phyloP scores from a whole-genome alignment of 176 grass and related monocot genomes.

The Cenchrus americanus region DNA sequence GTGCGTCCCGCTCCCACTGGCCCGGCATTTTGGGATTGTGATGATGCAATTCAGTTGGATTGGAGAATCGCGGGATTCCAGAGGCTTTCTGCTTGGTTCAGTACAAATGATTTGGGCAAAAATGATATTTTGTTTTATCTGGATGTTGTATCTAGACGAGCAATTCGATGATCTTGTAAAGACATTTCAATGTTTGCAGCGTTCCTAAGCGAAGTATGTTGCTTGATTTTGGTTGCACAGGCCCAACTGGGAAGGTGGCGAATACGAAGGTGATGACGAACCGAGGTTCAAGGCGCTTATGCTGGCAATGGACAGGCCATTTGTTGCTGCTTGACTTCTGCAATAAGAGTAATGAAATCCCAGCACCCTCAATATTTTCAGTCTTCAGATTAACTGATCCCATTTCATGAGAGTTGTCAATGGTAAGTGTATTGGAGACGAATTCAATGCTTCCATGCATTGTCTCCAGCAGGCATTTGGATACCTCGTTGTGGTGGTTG shows the following conservation, averaged over 20 bases:
- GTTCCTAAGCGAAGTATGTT: background rate
- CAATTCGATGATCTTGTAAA: background rate
- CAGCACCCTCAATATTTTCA: slow-evolving; percentile 54
- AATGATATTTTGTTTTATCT: background rate
- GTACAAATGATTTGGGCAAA: background rate
- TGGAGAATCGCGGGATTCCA: background rate
- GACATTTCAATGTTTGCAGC: background rate
- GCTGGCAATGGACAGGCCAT: slow-evolving; percentile 77
- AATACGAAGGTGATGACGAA: slow-evolving; percentile 83
- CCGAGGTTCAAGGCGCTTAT: slow-evolving; percentile 63
- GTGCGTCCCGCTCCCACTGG: slow-evolving; percentile 36
- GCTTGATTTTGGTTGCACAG: slow-evolving; percentile 39
- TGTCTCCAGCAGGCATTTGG: background rate
- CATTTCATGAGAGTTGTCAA: slow-evolving; percentile 52
- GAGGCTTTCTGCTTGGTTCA: background rate
- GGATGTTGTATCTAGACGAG: background rate
- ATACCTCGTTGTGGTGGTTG: slow-evolving; percentile 13
- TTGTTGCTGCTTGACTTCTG: slow-evolving; percentile 68
- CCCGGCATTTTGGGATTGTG: background rate
- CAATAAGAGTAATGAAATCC: slow-evolving; percentile 71
- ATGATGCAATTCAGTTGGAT: background rate
- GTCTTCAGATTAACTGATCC: slow-evolving; percentile 34
- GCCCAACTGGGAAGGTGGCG: slow-evolving; percentile 97
- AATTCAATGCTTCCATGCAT: slow-evolving; percentile 12
- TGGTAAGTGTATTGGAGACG: slow-evolving; percentile 16